A percentile compares a stretch with the other conserved stretches of the same genome.
phyloP scores from a whole-genome alignment of 2,329 filamentous ascomycete species.

The Clarireedia hainanense region DNA sequence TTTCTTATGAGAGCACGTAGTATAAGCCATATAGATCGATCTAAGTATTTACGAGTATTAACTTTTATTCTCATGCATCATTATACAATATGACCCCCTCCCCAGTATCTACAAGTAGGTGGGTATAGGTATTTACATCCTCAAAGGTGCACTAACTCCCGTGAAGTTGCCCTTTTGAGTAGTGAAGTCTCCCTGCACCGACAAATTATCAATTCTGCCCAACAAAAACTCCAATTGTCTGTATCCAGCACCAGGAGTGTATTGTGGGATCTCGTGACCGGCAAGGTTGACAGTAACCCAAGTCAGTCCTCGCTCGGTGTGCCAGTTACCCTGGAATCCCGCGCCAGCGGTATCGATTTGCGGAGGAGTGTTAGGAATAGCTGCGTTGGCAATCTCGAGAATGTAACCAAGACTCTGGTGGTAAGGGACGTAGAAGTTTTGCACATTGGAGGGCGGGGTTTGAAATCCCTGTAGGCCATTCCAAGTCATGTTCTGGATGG shows the following conservation, averaged over 20 bases:
- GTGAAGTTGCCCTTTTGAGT: conserved; percentile 24
- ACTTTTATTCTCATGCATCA: too few relatives aligned
- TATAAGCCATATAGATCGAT: too few relatives aligned
- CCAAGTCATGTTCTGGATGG: conserved; percentile 68
- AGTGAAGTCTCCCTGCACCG: conserved; percentile 22
- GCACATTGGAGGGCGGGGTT: conserved; percentile 12
- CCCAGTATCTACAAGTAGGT: neutral
- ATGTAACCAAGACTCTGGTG: conserved; percentile 48
- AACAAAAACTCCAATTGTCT: conserved; percentile 54
- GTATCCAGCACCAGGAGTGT: conserved; percentile 49
- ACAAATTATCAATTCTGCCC: conserved; percentile 45
- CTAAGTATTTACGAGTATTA: too few relatives aligned
- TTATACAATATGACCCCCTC: neutral
- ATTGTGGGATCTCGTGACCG: conserved; percentile 50
- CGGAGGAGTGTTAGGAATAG: conserved; percentile 10
- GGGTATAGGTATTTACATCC: neutral
- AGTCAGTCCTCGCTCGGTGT: conserved; percentile 56
- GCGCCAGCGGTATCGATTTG: conserved; percentile 24
- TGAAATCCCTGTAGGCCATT: conserved; percentile 58
- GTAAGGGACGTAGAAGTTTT: conserved; percentile 25
- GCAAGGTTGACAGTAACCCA: conserved; percentile 45
- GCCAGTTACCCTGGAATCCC: conserved; percentile 39
- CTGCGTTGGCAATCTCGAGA: conserved; percentile 13
- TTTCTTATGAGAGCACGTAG: too few relatives aligned
- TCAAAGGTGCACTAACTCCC: conserved; percentile 12